These are phyloP conservation scores for Aspergillus pseudoterreus DNA, from an alignment of 2,329 filamentous ascomycete genomes.

Conservation along the genomic window DNA sequence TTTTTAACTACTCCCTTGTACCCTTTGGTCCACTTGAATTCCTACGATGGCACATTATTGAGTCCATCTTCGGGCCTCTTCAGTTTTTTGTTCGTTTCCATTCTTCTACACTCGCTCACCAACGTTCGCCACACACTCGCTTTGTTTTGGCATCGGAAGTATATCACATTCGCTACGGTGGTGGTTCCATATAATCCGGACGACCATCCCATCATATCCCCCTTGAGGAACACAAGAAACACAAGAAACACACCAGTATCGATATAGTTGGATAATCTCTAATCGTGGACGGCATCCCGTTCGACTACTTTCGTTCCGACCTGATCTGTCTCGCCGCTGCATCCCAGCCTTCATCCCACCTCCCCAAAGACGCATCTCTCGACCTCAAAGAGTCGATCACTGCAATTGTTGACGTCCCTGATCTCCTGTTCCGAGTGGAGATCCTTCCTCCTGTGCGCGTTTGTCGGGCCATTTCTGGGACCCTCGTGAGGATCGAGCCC, in stretches of 20 bases:
- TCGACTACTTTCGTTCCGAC: conserved; percentile 17
- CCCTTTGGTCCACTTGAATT: conserved; percentile 12
- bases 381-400: background rate
- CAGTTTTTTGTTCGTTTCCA: conserved; percentile 12
- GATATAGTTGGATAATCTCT: conserved; percentile 11
- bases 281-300: conserved; percentile 14
- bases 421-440: background rate
- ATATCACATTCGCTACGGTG: conserved; percentile 39
- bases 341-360: conserved; percentile 2
- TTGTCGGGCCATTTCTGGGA: background rate
- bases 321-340: conserved; percentile 5
- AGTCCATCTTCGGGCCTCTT: conserved; percentile 16
- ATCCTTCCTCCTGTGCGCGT: background rate
- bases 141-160: conserved; percentile 31
- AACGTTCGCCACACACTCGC: conserved; percentile 38
- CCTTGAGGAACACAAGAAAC: too few relatives aligned
- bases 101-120: conserved; percentile 29
- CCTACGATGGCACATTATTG: conserved; percentile 31
- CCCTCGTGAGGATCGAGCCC: background rate
- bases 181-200: conserved; percentile 15
- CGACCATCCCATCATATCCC: conserved; percentile 3
- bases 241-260: too few relatives aligned
- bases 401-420: background rate
- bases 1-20: conserved; percentile 9
- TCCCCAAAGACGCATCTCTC: background rate